Evolutionary conservation across 140 eudicot species (phyloP), one percentile per base, ranked within the genome.

Genomic region (Anethum foeniculum): DNA sequence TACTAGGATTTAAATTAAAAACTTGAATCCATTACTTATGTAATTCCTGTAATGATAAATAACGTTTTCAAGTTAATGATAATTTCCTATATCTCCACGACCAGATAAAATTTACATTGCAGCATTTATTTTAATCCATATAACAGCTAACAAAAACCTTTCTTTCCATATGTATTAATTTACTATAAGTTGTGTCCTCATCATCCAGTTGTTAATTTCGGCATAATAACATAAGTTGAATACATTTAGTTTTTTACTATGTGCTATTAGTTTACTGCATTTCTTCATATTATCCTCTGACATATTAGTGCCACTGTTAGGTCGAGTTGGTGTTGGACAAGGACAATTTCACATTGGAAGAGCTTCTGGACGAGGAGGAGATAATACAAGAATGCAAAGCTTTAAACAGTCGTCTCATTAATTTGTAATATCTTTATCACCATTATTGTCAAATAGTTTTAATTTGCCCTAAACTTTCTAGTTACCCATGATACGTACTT

Each of bases 301-400:
- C 75, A 0, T 76, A 39, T 77, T 78, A 77, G 71, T 27, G 76
- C 51, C 12, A 15, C 67, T 80, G 79, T 72, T 75, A 94, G 98
- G 90, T 94, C 60, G 98, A 94, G 78, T 83, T 91, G 43, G 87
- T 94, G 75, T 80, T 94, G 78, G 98, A 94, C 92, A 92, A 90
- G 89, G 98, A 94, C 21, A 85, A 86, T 82, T 92, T 89, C 86
- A 89, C 98, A 60, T 82, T 94, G 90, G 98, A 94, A 80, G 97
- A 94, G 91, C 97, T 94, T 56, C 76, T 94, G 90, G 98, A 94
- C 52, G 97, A 94, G 84, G 98, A 94, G 82, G 98, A 94, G 89
- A 92, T 94, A 43, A 94, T 94, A 79, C 98, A 94, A 88, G 98
- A 94, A 87, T 94, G 98, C 98, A 94, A 94, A 90, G 91, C 98